Evolutionary conservation across 805 yeast genomes (phyloP), one percentile per base, ranked within the genome.

Genomic region (Peterozyma toletana): DNA sequence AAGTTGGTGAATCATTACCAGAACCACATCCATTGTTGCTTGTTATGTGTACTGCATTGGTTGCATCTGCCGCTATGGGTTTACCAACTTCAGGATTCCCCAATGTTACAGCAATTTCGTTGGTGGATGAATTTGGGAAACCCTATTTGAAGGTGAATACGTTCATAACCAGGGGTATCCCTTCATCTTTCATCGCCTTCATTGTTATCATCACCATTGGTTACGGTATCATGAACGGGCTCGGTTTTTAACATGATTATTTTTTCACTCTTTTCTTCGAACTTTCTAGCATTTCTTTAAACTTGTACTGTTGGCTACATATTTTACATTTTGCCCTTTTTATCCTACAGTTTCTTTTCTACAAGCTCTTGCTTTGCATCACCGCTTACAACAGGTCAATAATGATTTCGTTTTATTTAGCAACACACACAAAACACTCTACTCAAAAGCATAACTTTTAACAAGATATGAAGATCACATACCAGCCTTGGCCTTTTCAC

Each of bases 71-170:
- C n/a, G 80, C 78, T 18, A 74, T 74, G 80, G 78, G 76, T 10
- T 63, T 74, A 44, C 78, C 78, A 9, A 71, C 76, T 5, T 72
- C 78, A 2, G 80, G 80, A 2, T 74, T 74, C 62, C 80, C 80
- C 16, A 74, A 73, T 52, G 75, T 72, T 15, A 74, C 77, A n/a
- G 78, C 78, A 11, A 74, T 74, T 51, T 68, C 76, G 40, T 70
- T 73, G 75, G 68, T 75, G 3, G 78, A 74, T 52, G 78, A 74
- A 46, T 62, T 74, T 38, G 78, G 79, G 13, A 71, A 72, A 43
- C 71, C 75, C 6, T 74, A 73, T 51, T 58, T 74, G 50, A 62
- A 70, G 3, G 75, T 74, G 17, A 58, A 68, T 37, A 65, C 72
- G 6, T 74, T 74, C 45, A 74, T 74, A 33, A 72, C 75, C 5